Conservation (phyloP, 768 basidiomycete species). For the Lyophyllum semitale region DNA sequence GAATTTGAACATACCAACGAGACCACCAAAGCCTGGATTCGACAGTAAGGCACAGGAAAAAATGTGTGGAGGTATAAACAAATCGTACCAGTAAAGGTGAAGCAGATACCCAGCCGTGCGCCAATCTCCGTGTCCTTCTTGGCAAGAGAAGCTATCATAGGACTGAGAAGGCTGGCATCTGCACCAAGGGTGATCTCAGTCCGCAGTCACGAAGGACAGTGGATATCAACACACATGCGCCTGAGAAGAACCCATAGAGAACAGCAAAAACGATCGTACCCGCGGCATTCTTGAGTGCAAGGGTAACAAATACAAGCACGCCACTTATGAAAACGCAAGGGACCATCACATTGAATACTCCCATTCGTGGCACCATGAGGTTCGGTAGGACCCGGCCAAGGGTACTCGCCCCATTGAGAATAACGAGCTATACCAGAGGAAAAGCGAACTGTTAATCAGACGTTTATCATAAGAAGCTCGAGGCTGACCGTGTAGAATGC, state of each 20-base stretch:
- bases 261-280: slow-evolving; percentile 35
- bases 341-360: slow-evolving; percentile 32
- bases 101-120: slow-evolving; percentile 52
- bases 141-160: slow-evolving; percentile 45
- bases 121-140: slow-evolving; percentile 54
- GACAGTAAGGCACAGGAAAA: slow-evolving; percentile 20
- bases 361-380: slow-evolving; percentile 29
- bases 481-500: slow-evolving; percentile 56
- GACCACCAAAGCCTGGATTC: slow-evolving; percentile 39
- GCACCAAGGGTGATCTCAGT: background rate
- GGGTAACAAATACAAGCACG: slow-evolving; percentile 36
- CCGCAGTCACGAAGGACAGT: background rate
- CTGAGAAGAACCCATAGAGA: slow-evolving; percentile 43
- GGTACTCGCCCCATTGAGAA: slow-evolving; percentile 51
- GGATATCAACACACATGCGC: slow-evolving; percentile 31
- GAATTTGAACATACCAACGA: slow-evolving; percentile 33
- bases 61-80: slow-evolving; percentile 5
- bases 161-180: slow-evolving; percentile 45
- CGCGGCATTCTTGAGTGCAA: slow-evolving; percentile 26
- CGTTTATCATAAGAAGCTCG: slow-evolving; percentile 13
- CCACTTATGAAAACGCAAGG: slow-evolving; percentile 24
- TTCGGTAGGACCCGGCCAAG: slow-evolving; percentile 38
- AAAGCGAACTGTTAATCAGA: slow-evolving; percentile 15
- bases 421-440: slow-evolving; percentile 37
- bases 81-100: slow-evolving; percentile 24